Evolutionary conservation across 1,139 yeast genomes (phyloP).

Genomic region (Candida mesenterica): DNA sequence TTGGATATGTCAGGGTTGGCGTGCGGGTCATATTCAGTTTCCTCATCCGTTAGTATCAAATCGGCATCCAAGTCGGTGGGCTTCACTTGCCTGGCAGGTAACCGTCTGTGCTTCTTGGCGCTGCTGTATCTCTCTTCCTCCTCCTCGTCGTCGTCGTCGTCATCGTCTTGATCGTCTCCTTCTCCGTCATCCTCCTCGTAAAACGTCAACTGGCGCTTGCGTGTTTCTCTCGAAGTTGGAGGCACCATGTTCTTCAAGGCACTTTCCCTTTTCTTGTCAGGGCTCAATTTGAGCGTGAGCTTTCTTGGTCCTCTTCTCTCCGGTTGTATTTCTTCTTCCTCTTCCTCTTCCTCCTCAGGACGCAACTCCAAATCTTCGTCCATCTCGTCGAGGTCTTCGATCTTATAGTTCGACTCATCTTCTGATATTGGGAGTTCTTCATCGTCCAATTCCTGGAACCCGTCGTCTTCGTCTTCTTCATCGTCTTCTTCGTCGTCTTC

Average conservation of each 20-base stretch:
- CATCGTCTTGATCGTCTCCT: slow-evolving; percentile 26
- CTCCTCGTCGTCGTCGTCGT: slow-evolving; percentile 26
- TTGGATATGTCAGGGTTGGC: slow-evolving; percentile 49
- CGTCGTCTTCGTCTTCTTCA: slow-evolving; percentile 6
- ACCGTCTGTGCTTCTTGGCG: neutral
- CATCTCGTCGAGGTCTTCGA: slow-evolving; percentile 42
- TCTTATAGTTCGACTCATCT: slow-evolving; percentile 35
- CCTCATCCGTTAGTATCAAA: slow-evolving; percentile 43
- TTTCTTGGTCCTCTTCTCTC: slow-evolving; percentile 9
- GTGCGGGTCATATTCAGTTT: slow-evolving; percentile 41
- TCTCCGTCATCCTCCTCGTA: slow-evolving; percentile 37
- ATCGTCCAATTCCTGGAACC: too few relatives aligned
- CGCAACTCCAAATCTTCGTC: slow-evolving; percentile 39
- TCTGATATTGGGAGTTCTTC: slow-evolving; percentile 24
- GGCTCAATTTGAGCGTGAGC: slow-evolving; percentile 15
- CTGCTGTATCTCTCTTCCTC: slow-evolving; percentile 10
- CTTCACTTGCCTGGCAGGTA: slow-evolving; percentile 6
- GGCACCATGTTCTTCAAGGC: slow-evolving; percentile 8
- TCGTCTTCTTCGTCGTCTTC: slow-evolving; percentile 26
- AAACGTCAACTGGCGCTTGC: slow-evolving; percentile 33
- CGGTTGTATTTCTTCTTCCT: too few relatives aligned
- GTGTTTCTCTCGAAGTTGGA: slow-evolving; percentile 24
- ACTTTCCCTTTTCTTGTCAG: slow-evolving; percentile 9
- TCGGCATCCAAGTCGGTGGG: slow-evolving; percentile 35
- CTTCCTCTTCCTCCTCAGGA: slow-evolving; percentile 24